phyloP scores from a whole-genome alignment of 225 moss, liverwort and hornwort species.

The Climacium dendroides region DNA sequence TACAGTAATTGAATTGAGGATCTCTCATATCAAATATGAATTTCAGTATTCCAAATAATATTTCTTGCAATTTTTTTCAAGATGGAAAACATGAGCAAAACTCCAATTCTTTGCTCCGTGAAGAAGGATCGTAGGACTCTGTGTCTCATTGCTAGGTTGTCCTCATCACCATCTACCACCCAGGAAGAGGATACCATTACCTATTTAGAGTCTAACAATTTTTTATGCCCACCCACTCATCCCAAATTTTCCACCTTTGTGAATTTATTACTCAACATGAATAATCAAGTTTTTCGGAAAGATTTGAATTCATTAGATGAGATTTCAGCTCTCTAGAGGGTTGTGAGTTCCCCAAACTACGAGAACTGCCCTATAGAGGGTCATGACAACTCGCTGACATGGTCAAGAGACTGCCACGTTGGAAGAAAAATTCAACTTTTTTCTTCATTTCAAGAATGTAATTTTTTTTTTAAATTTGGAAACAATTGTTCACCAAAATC shows the following conservation, averaged over 20 bases:
- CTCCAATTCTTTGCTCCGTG: not conserved
- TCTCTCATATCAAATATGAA: not conserved
- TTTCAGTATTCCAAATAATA: not conserved
- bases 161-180: not conserved
- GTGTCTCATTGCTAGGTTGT: too few relatives aligned
- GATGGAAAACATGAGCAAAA: not conserved
- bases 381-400: too few relatives aligned
- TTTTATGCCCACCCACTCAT: too few relatives aligned
- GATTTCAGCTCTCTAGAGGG: too few relatives aligned
- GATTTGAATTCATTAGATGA: not conserved
- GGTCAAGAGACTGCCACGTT: too few relatives aligned
- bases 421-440: too few relatives aligned
- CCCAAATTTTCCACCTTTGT: not conserved
- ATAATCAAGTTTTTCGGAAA: not conserved
- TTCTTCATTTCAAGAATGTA: too few relatives aligned
- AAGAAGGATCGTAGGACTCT: not conserved
- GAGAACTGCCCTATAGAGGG: too few relatives aligned
- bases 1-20: not conserved
- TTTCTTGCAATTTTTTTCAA: rapidly evolving
- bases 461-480: too few relatives aligned
- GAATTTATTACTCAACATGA: not conserved
- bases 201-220: not conserved
- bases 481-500: too few relatives aligned
- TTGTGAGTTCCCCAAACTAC: too few relatives aligned
- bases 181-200: rapidly evolving